A percentile compares a stretch with the other conserved stretches of the same genome.
These are phyloP conservation scores for Malassezia japonica DNA, from an alignment of 1,284 basidiomycete species.

Conservation along the genomic window DNA sequence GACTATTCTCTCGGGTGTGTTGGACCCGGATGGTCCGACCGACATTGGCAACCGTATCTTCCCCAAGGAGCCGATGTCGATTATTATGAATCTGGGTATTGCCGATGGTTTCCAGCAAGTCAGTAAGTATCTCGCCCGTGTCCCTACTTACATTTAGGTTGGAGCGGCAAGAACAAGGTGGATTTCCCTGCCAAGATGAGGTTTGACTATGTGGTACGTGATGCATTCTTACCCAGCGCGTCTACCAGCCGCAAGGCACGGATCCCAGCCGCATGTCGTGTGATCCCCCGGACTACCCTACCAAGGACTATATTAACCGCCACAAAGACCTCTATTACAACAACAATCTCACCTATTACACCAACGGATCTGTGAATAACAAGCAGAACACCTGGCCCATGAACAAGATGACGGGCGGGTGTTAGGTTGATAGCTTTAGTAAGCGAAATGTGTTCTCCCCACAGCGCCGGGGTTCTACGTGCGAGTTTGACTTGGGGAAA, in stretches of 20 bases:
- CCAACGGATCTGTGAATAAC: constrained; percentile 8
- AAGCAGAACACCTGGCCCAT: constrained; percentile 25
- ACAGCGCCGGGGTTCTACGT: too few species aligned
- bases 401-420: constrained; percentile 18
- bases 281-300: constrained; percentile 41
- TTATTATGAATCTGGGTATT: constrained; percentile 42
- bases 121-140: not conserved
- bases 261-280: constrained; percentile 24
- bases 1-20: constrained; percentile 26
- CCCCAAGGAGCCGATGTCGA: constrained; percentile 42
- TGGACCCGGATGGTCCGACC: constrained; percentile 19
- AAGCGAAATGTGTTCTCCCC: too few species aligned
- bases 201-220: constrained; percentile 23
- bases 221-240: constrained; percentile 9
- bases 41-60: constrained; percentile 36
- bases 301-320: constrained; percentile 35
- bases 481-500: too few species aligned
- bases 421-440: too few species aligned
- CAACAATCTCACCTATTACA: constrained; percentile 35
- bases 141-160: not conserved
- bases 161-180: constrained; percentile 20
- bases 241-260: constrained; percentile 37
- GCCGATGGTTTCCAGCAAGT: constrained; percentile 38
- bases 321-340: constrained; percentile 41
- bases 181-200: constrained; percentile 51